phyloP scores from a whole-genome alignment of 208 protist species.

The Kentomonas sorsogonicus region DNA sequence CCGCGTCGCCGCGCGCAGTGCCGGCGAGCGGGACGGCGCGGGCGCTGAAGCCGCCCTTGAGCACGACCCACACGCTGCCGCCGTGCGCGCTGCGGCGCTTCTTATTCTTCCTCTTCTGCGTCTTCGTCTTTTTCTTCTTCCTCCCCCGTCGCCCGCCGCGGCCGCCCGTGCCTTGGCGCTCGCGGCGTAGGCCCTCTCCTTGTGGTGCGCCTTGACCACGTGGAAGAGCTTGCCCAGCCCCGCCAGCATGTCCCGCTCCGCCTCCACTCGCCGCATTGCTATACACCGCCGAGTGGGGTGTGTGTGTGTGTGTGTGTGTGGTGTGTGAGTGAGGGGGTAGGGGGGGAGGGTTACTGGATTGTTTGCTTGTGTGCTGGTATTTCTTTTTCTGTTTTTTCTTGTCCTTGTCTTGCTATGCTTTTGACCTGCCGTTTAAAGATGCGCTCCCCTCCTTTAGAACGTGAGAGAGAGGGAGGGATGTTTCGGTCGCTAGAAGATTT shows the following conservation, averaged over 20 bases:
- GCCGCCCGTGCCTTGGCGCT: constrained; percentile 1
- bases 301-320: no score
- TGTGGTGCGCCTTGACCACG: constrained; percentile 45
- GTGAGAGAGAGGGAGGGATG: neutral
- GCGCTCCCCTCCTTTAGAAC: neutral
- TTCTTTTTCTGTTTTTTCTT: constrained; percentile 3
- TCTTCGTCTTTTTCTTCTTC: constrained; percentile 8
- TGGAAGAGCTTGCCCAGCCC: constrained; percentile 67
- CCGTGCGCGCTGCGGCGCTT: constrained; percentile 25
- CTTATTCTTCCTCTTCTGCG: constrained; percentile 9
- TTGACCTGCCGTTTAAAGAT: neutral
- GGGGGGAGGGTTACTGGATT: no score
- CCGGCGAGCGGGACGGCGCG: constrained; percentile 24
- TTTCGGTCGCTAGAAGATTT: no score
- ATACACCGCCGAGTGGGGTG: neutral
- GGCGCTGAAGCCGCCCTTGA: constrained; percentile 67
- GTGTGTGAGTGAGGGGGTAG: no score
- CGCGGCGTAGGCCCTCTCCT: constrained; percentile 28
- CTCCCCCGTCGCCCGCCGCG: neutral
- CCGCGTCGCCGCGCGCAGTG: neutral
- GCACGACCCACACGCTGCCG: constrained; percentile 69
- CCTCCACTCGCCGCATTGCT: constrained; percentile 19
- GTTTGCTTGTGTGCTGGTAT: neutral
- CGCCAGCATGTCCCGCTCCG: constrained; percentile 55
- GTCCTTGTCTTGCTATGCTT: neutral